Base-by-base conservation (phyloP, 1,284 basidiomycete genomes). In the Boletus smithii region DNA sequence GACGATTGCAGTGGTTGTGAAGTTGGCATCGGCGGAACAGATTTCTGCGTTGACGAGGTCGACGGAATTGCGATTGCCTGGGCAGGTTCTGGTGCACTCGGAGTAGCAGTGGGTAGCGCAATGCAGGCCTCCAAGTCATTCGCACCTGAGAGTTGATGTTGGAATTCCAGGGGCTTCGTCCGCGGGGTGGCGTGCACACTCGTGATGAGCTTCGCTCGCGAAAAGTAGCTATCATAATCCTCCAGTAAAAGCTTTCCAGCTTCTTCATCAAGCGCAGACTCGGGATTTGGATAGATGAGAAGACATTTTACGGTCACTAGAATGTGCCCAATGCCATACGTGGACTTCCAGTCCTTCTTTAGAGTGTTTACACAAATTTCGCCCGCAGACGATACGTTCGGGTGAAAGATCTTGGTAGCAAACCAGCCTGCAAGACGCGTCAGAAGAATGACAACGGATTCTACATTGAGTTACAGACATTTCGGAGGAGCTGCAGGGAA, bases 311-410 rank as follows among this genome's bases (percentile, higher is more conserved):
- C 85, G 30, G 90, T 93, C 62, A 91, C 85, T 8, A 97, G 76
- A 48, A 97, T 95, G 65, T 95, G 89, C 5, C 75, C 82, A 30
- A 97, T 91, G 22, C 93, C 94, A 58, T 91, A 95, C n/a, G 83
- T 80, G 16, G 88, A 80, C 66, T 91, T 85, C 95, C 95, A 97
- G 60, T 95, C 92, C 69, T 97, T 97, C 75, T 97, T 97, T 23
- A 98, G 73, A 5, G 93, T 97, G 70, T 95, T 95, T 9, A 97
- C 95, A 69, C 95, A 98, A 58, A 98, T 98, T 69, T 97, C 95
- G 26, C 94, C 94, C 0, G 78, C 66, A 24, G 81, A 77, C 0
- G 92, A 95, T 23, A 97, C 91, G 62, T 98, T 97, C 0, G 95
- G 95, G 62, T 97, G 95, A 71, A 97, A 97, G 52, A 98, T 94